phyloP scores from a whole-genome alignment of 345 rosid species.

The Pistacia atlantica region DNA sequence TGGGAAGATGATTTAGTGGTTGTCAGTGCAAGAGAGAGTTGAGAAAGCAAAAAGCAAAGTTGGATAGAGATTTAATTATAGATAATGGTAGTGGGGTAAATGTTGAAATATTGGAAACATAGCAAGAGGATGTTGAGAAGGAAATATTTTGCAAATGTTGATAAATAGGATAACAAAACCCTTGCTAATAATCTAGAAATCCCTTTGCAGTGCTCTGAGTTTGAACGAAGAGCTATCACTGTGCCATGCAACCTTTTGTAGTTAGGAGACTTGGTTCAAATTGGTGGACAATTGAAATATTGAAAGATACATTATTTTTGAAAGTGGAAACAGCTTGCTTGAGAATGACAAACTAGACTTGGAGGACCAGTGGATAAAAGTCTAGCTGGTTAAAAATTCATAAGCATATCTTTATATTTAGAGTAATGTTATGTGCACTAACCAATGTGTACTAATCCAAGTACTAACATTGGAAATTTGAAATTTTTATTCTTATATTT shows the following conservation, averaged over 20 bases:
- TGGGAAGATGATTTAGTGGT: neutral
- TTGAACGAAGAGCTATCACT: too few relatives aligned
- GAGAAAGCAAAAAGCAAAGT: neutral
- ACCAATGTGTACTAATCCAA: too few relatives aligned
- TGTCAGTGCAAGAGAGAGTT: neutral
- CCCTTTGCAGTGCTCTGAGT: too few relatives aligned
- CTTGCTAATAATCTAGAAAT: too few relatives aligned
- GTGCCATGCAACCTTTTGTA: too few relatives aligned
- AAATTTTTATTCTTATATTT: neutral
- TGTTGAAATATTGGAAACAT: too few relatives aligned
- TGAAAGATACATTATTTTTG: too few relatives aligned
- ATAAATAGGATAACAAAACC: neutral
- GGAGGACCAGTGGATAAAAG: neutral
- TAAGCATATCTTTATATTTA: neutral
- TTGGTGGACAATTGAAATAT: too few relatives aligned
- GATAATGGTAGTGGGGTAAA: neutral
- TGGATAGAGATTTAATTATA: neutral
- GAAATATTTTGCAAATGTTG: neutral
- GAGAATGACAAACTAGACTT: neutral
- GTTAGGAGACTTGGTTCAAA: too few relatives aligned
- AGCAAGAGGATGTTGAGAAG: neutral
- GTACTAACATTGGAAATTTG: too few relatives aligned
- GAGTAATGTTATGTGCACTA: too few relatives aligned
- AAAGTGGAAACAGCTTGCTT: slow-evolving; percentile 3
- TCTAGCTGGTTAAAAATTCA: neutral